A percentile compares a stretch with the other conserved stretches of the same genome.
Evolutionary conservation across 352 stramenopile genomes (phyloP).

Genomic region (Thalassiosira hispida): DNA sequence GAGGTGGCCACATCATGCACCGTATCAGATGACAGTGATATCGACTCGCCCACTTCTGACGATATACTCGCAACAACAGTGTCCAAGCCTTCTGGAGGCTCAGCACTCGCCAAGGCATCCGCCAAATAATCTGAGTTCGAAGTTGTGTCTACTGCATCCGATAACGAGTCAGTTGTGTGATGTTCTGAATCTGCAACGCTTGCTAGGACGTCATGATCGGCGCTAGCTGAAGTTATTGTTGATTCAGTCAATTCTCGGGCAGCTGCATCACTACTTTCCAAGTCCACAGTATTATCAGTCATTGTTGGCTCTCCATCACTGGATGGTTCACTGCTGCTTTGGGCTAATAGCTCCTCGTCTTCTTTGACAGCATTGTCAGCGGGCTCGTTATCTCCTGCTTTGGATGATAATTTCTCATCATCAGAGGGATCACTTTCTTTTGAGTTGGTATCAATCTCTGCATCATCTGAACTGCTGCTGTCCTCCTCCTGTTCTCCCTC

Average conservation of each 20-base stretch:
- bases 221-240: too few species aligned
- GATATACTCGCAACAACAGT: conserved; percentile 7
- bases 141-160: conserved; percentile 1
- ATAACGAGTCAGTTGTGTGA: not conserved
- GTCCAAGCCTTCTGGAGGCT: conserved; percentile 1
- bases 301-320: not conserved
- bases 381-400: too few species aligned
- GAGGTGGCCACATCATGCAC: not conserved
- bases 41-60: conserved; percentile 7
- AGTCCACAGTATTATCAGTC: not conserved
- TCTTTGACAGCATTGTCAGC: not conserved
- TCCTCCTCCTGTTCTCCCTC: not conserved
- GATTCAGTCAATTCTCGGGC: not conserved
- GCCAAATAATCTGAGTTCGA: not conserved
- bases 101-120: conserved; percentile 2
- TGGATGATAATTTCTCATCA: not conserved
- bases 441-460: not conserved
- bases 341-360: not conserved
- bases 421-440: not conserved
- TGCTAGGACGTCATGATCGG: not conserved
- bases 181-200: conserved; percentile 6
- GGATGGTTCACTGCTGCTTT: not conserved
- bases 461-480: not conserved
- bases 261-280: too few species aligned
- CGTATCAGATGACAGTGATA: conserved; percentile 12